Base-by-base conservation (phyloP, 2,329 filamentous ascomycete genomes). In the Chalaropsis thielavioides region DNA sequence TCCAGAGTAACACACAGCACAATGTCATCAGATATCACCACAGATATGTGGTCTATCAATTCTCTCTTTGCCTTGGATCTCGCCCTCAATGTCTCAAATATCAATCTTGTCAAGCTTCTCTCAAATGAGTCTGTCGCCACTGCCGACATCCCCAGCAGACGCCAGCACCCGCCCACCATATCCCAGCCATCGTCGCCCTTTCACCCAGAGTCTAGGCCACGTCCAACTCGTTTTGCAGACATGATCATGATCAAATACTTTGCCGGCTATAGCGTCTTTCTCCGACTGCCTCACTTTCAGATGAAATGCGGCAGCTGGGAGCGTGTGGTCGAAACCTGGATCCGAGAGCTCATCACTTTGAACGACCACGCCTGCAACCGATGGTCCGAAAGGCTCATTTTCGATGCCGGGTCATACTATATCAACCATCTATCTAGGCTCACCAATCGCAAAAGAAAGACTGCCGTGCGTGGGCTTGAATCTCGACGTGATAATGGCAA, bases 21-120 rank as follows among this genome's bases (percentile, higher is more conserved):
- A 58, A 58, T 58, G 54, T 19, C 54, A 0, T 19, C 27, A 10
- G 10, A 35, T 38, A 6, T 11, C 6, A 17, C 10, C 46, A 17
- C 1, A 58, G 13, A 6, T n/a, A 58, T 58, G 8, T 38, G 54
- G 19, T 15, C 54, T n/a, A 15, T 58, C 8, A 38, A 58, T 35
- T 38, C 54, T 35, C 46, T 58, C 27, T 58, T 58, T 58, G 54
- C 54, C 31, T 8, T 58, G n/a, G 54, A 58, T 19, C 54, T 58
- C 3, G 54, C 54, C 17, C 54, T 58, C 7, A 58, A 58, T 58
- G 54, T 58, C 27, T 58, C 54, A 1, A 58, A 58, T 35, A 58
- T 58, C 54, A n/a, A n/a, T n/a, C 31, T 58, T n/a, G 24, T 58
- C 27, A 19, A 38, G 31, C 54, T n/a, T 5, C 24, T 58, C 54